Evolutionary conservation across 192 early-diverging fungal genomes (phyloP).

Genomic region (Mortierella hygrophila): DNA sequence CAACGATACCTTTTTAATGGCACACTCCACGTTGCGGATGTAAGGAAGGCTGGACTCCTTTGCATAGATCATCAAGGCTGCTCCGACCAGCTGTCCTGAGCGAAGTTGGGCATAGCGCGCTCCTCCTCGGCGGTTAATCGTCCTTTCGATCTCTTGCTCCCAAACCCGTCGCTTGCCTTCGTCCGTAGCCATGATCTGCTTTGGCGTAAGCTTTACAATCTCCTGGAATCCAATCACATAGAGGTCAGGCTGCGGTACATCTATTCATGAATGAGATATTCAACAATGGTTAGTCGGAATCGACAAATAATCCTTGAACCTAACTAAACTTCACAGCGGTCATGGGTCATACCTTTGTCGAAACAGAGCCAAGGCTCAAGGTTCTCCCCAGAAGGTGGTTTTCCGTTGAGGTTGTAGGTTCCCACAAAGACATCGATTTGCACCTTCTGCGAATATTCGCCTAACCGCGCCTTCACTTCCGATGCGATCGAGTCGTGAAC

Average conservation of each 20-base stretch:
- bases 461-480: conserved; percentile 48
- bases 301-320: neutral
- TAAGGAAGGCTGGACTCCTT: conserved; percentile 73
- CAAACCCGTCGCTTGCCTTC: conserved; percentile 55
- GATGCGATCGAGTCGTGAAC: conserved; percentile 60
- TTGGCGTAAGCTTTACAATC: conserved; percentile 90
- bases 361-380: conserved; percentile 76
- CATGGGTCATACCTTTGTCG: conserved; percentile 37
- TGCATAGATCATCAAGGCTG: conserved; percentile 91
- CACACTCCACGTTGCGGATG: conserved; percentile 87
- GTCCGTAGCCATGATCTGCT: conserved; percentile 61
- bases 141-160: conserved; percentile 66
- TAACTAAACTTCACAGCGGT: neutral
- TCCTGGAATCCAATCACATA: conserved; percentile 95
- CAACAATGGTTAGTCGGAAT: neutral
- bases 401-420: conserved; percentile 95
- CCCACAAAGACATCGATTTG: conserved; percentile 82
- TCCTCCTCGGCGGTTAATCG: conserved; percentile 59
- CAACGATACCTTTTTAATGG: conserved; percentile 75
- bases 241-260: conserved; percentile 77
- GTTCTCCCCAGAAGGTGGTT: conserved; percentile 70
- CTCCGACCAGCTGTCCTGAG: conserved; percentile 91
- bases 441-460: conserved; percentile 71
- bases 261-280: conserved; percentile 8
- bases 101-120: conserved; percentile 83